Evolutionary conservation across 176 grass and related monocot species (phyloP), one percentile per base, ranked within the genome.

Genomic region (Alopecurus myosuroides): DNA sequence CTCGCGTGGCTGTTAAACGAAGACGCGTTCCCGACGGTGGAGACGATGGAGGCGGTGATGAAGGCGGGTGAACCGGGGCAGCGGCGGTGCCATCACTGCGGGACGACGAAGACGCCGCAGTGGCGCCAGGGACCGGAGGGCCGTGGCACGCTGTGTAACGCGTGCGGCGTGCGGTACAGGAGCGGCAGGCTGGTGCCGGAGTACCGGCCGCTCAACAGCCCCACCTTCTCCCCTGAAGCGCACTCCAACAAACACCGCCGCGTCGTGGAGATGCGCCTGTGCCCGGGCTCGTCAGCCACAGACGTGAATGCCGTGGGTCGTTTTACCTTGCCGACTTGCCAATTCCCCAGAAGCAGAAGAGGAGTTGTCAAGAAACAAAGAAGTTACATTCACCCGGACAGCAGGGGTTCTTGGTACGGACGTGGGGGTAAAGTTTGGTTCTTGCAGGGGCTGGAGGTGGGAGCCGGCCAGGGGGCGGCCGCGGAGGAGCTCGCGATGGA

Each of bases 231-330:
- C 3, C 78, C 81, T 10, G 72, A 37, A 22, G 65, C 61, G 52
- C 94, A 97, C 76, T 94, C 89, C 40, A 97, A 89, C 85, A 57
- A 14, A n/a, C 90, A 81, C 72, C 80, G 48, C 70, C 63, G 50
- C 58, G 53, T 96, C 65, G 11, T 63, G 13, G 28, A 63, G 60
- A 57, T 90, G 66, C 87, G 61, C 62, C 55, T 29, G 34, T 73
- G 50, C 50, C 62, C 1, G 33, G 58, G 50, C 23, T 26, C 20
- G 13, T 26, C 33, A 23, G 15, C 58, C 29, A 52, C 14, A 28
- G 23, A 60, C 11, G 23, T 6, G 10, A 60, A 60, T 60, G 56
- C 56, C 56, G 23, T 60, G 23, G 23, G 0, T 60, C 23, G 7
- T 60, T 60, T 57, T 57, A 57, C 53, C 53, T 57, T 57, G 53